phyloP scores from a whole-genome alignment of 257 asterid species.

The Osmanthus fragrans region DNA sequence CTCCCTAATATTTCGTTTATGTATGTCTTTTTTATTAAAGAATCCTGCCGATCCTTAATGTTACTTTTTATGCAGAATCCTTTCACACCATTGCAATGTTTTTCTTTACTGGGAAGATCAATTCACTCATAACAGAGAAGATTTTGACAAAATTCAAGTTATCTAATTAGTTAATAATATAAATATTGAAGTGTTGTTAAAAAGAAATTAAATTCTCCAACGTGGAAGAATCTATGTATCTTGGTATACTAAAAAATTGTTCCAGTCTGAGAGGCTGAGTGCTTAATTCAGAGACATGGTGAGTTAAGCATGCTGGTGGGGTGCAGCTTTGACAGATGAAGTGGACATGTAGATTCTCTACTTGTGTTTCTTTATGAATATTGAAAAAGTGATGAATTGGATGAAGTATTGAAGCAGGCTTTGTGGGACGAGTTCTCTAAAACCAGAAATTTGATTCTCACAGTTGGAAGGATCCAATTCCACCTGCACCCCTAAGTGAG shows the following conservation, averaged over 20 bases:
- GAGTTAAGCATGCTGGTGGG: constrained; percentile 36
- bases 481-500: constrained; percentile 21
- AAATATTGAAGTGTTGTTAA: too few relatives aligned
- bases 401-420: constrained; percentile 18
- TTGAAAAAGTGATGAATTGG: constrained; percentile 10
- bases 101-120: constrained; percentile 32
- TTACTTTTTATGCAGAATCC: neutral
- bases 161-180: too few relatives aligned
- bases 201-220: too few relatives aligned
- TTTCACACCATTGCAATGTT: neutral
- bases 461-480: constrained; percentile 37
- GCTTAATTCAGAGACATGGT: constrained; percentile 25
- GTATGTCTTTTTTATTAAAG: constrained; percentile 29
- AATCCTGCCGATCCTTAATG: constrained; percentile 16
- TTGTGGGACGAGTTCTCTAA: constrained; percentile 27
- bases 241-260: constrained; percentile 27
- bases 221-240: neutral
- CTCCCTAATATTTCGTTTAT: neutral
- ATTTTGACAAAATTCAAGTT: constrained; percentile 24
- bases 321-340: constrained; percentile 6
- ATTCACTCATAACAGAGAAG: constrained; percentile 32
- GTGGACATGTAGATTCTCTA: constrained; percentile 24
- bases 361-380: constrained; percentile 1
- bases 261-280: neutral
- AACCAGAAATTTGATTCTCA: constrained; percentile 33